These are phyloP conservation scores for Tetrahymena malaccensis DNA, from an alignment of 73 alveolate species.

Conservation along the genomic window DNA sequence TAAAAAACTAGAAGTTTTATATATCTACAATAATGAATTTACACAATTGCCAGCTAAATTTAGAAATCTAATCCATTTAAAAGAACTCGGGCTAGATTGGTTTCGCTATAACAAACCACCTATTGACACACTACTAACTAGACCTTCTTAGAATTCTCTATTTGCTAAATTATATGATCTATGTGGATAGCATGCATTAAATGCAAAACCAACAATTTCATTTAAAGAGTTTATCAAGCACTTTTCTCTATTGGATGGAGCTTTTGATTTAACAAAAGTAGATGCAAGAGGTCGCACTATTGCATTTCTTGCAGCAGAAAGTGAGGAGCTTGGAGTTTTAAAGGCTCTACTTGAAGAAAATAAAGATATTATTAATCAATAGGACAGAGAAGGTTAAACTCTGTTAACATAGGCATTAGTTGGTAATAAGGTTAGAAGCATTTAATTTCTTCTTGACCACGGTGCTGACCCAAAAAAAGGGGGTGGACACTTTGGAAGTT, in stretches of 20 bases:
- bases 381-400: background rate
- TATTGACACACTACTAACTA: background rate
- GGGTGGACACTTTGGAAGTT: background rate
- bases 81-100: background rate
- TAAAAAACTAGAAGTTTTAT: background rate
- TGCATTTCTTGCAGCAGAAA: background rate
- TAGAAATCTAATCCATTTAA: background rate
- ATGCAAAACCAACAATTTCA: background rate
- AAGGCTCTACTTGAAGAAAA: background rate
- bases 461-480: background rate
- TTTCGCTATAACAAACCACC: background rate
- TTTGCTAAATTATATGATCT: background rate
- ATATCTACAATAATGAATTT: background rate
- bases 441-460: background rate
- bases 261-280: background rate
- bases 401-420: background rate
- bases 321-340: constrained; percentile 2
- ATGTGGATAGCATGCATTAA: background rate
- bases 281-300: background rate
- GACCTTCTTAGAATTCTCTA: background rate
- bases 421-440: background rate
- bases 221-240: background rate
- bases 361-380: background rate
- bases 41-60: background rate
- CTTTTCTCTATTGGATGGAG: background rate